These are phyloP conservation scores for Proliferodiscus dingleyae DNA, from an alignment of 2,329 filamentous ascomycete species.

Conservation along the genomic window DNA sequence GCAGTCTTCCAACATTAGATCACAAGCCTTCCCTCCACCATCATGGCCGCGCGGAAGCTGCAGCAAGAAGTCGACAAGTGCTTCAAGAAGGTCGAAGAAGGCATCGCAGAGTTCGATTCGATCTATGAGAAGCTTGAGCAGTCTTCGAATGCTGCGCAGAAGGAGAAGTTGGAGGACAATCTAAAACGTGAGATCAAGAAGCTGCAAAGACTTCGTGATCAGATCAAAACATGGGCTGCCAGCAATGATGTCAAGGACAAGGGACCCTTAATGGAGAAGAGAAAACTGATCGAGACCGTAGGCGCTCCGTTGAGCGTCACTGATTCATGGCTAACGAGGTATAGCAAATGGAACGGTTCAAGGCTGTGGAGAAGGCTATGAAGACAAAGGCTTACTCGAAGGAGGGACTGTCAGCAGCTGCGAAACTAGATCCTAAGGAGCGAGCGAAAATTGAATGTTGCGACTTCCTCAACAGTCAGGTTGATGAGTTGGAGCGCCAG, in stretches of 20 bases:
- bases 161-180: slow-evolving; percentile 97
- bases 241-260: slow-evolving; percentile 99
- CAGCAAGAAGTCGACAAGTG: slow-evolving; percentile 98
- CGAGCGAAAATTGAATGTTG: slow-evolving; percentile 86
- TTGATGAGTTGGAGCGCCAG: slow-evolving; percentile 89
- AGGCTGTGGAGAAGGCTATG: slow-evolving; percentile 99
- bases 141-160: slow-evolving; percentile 87
- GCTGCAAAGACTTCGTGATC: slow-evolving; percentile 91
- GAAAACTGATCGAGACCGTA: slow-evolving; percentile 96
- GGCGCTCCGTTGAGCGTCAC: slow-evolving; percentile 11
- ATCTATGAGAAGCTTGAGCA: slow-evolving; percentile 98
- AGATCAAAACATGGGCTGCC: slow-evolving; percentile 99
- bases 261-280: slow-evolving; percentile 85
- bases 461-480: slow-evolving; percentile 80
- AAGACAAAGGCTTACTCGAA: slow-evolving; percentile 99
- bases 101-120: slow-evolving; percentile 83
- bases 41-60: slow-evolving; percentile 92
- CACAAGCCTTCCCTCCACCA: slow-evolving; percentile 30
- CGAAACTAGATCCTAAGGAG: slow-evolving; percentile 95
- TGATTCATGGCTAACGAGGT: slow-evolving; percentile 29
- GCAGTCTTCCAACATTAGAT: slow-evolving; percentile 19
- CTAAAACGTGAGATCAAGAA: slow-evolving; percentile 99
- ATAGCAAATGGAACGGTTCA: slow-evolving; percentile 99
- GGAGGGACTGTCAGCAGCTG: slow-evolving; percentile 86
- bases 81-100: slow-evolving; percentile 97